Evolutionary conservation across 257 asterid species (phyloP).

Genomic region (Handroanthus guayacan): DNA sequence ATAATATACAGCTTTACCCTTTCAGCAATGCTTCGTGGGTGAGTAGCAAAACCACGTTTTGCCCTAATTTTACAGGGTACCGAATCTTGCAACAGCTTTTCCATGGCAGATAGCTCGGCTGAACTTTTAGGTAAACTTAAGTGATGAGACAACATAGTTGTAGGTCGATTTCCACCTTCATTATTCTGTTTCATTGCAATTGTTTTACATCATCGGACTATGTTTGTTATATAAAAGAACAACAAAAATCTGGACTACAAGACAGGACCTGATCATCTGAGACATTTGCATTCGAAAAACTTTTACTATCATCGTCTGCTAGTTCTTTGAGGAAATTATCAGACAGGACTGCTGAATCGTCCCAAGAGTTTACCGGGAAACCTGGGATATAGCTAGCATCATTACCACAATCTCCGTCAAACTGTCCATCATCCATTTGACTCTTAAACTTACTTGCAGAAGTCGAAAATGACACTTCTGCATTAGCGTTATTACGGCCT

Average conservation of each 20-base stretch:
- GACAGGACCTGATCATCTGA: slow-evolving; percentile 39
- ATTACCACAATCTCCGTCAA: slow-evolving; percentile 32
- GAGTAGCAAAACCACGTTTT: slow-evolving; percentile 90
- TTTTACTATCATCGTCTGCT: slow-evolving; percentile 29
- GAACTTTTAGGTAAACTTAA: slow-evolving; percentile 67
- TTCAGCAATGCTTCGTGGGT: slow-evolving; percentile 95
- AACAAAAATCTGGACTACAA: background rate
- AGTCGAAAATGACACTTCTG: slow-evolving; percentile 46
- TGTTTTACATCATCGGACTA: slow-evolving; percentile 16
- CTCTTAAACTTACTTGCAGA: slow-evolving; percentile 51
- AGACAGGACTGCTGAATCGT: slow-evolving; percentile 47
- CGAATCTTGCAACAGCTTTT: slow-evolving; percentile 67
- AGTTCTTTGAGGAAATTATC: slow-evolving; percentile 49
- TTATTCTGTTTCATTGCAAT: slow-evolving; percentile 48
- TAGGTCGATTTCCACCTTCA: slow-evolving; percentile 48
- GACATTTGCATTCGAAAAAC: slow-evolving; percentile 28
- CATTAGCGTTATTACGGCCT: slow-evolving; percentile 47
- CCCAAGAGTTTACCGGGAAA: slow-evolving; percentile 61
- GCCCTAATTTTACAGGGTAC: slow-evolving; percentile 80
- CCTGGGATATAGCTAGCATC: slow-evolving; percentile 45
- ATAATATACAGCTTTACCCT: slow-evolving; percentile 53
- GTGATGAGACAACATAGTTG: slow-evolving; percentile 63
- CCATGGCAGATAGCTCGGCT: slow-evolving; percentile 57
- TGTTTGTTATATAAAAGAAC: background rate
- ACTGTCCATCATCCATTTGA: slow-evolving; percentile 38